These are phyloP conservation scores for Rhodotorula sp. DNA, from an alignment of 1,284 basidiomycete species.

Conservation along the genomic window DNA sequence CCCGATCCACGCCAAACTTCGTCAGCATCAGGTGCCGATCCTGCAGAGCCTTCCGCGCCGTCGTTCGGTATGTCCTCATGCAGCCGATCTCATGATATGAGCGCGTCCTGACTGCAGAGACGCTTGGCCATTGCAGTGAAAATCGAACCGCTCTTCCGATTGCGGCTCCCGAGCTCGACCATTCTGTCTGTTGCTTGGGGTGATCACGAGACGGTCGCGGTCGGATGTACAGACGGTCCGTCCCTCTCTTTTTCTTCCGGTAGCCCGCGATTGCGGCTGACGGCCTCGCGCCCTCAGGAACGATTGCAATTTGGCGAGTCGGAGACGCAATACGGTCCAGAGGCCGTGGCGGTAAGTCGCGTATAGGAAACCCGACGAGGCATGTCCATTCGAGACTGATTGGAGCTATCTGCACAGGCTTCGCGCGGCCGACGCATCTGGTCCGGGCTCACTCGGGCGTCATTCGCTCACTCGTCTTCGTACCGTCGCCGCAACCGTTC, in stretches of 20 bases:
- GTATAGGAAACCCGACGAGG: not conserved
- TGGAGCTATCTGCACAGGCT: not conserved
- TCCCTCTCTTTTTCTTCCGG: accelerated
- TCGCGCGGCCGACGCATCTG: slow-evolving; percentile 55
- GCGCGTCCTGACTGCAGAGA: not conserved
- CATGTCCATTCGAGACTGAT: not conserved
- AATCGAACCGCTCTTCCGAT: slow-evolving; percentile 34
- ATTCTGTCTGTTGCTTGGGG: slow-evolving; percentile 29
- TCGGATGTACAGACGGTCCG: slow-evolving; percentile 30
- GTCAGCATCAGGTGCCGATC: not conserved
- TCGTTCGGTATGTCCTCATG: too few species aligned
- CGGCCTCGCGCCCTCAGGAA: slow-evolving; percentile 1
- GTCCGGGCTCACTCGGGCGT: slow-evolving; percentile 72
- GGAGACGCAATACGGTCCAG: slow-evolving; percentile 12
- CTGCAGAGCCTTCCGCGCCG: not conserved
- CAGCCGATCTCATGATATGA: not conserved
- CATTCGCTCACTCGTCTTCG: slow-evolving; percentile 68
- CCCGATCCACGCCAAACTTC: slow-evolving; percentile 60
- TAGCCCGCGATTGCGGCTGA: not conserved
- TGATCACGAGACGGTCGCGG: slow-evolving; percentile 27
- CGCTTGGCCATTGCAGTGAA: not conserved
- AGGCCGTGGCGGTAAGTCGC: not conserved
- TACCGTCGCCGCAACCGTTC: slow-evolving; percentile 62
- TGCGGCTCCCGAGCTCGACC: slow-evolving; percentile 20
- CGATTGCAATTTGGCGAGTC: slow-evolving; percentile 27